Conservation (phyloP, 2,329 filamentous ascomycete genomes). For the Didymella keratinophila region DNA sequence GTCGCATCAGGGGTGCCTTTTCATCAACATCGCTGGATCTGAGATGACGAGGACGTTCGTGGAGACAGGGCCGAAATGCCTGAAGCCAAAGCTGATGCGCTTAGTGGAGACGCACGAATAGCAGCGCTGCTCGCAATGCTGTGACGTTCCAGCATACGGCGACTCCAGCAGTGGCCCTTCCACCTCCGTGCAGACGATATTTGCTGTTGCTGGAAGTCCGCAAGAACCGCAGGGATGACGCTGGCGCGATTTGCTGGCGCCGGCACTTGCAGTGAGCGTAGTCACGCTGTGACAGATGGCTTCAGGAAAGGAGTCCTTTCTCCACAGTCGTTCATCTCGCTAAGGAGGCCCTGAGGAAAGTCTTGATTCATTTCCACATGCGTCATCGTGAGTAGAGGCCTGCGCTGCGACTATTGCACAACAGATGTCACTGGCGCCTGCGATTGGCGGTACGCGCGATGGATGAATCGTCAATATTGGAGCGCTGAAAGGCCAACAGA, state of each 20-base stretch:
- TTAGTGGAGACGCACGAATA: conserved; percentile 24
- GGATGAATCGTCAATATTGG: conserved; percentile 30
- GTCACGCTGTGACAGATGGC: conserved; percentile 26
- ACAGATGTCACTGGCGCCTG: conserved; percentile 32
- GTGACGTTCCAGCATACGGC: conserved; percentile 17
- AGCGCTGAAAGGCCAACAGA: conserved; percentile 20
- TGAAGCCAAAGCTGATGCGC: conserved; percentile 32
- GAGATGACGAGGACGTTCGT: conserved; percentile 37
- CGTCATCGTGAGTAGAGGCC: conserved; percentile 31
- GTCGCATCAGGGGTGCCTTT: conserved; percentile 34
- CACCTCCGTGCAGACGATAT: conserved; percentile 10
- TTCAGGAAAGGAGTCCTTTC: conserved; percentile 38
- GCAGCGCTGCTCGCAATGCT: conserved; percentile 5
- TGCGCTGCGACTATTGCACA: conserved; percentile 34
- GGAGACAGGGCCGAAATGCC: conserved; percentile 38
- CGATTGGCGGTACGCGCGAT: conserved; percentile 27
- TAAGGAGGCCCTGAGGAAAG: conserved; percentile 35
- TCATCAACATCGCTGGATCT: conserved; percentile 27
- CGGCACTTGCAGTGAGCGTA: conserved; percentile 44
- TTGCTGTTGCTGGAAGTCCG: conserved; percentile 7
- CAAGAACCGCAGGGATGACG: conserved; percentile 33
- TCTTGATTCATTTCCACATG: conserved; percentile 39
- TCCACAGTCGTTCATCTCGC: conserved; percentile 51
- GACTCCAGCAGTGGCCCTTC: conserved; percentile 5
- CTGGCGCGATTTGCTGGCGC: conserved; percentile 30